phyloP scores from a whole-genome alignment of 2,329 filamentous ascomycete genomes.

The Orbilia quercus region DNA sequence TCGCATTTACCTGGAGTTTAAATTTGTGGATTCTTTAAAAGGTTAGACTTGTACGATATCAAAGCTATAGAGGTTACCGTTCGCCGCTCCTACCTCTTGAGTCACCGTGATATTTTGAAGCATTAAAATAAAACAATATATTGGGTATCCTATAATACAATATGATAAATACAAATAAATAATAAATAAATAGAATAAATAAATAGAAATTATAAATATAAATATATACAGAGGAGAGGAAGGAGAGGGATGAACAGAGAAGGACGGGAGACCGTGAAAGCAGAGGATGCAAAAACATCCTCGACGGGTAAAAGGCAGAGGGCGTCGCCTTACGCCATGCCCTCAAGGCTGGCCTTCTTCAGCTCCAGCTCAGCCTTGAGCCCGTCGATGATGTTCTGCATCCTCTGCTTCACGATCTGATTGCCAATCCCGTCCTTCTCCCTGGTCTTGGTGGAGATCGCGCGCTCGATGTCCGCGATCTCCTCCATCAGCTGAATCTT shows the following conservation, averaged over 20 bases:
- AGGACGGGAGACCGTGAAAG: too few species aligned
- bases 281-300: too few species aligned
- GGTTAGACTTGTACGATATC: too few species aligned
- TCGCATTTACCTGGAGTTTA: slow-evolving; percentile 4
- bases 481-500: slow-evolving; percentile 67
- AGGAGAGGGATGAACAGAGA: too few species aligned
- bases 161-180: neutral
- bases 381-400: slow-evolving; percentile 66
- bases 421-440: slow-evolving; percentile 66
- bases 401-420: slow-evolving; percentile 66
- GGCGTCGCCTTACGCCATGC: slow-evolving; percentile 26
- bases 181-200: neutral
- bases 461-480: slow-evolving; percentile 69
- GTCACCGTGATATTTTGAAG: neutral
- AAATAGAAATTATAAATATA: too few species aligned
- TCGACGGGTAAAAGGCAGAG: too few species aligned
- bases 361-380: slow-evolving; percentile 69
- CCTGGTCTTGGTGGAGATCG: slow-evolving; percentile 65
- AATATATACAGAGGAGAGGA: too few species aligned
- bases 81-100: slow-evolving; percentile 24
- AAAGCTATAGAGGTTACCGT: neutral
- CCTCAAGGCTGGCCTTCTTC: slow-evolving; percentile 66
- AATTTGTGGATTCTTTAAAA: too few species aligned
- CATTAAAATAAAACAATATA: neutral
- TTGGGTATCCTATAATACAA: slow-evolving; percentile 34